Conservation (phyloP, 768 basidiomycete species). For the Tephrocybe rancida region DNA sequence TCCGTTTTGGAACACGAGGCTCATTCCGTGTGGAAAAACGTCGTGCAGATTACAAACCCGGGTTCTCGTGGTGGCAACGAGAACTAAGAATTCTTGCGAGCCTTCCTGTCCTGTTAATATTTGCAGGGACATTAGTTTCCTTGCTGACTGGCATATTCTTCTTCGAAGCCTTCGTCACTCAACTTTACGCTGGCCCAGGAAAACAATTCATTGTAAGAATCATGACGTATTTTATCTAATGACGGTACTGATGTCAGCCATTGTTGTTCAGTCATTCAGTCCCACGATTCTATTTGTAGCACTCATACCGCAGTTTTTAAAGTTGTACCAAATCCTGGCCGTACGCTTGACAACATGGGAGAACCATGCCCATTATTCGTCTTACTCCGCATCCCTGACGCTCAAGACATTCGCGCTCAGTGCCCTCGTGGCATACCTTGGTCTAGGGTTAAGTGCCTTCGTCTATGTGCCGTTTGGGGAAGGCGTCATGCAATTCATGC, state of each 20-base stretch:
- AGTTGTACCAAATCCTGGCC: conserved; percentile 71
- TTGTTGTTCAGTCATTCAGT: conserved; percentile 57
- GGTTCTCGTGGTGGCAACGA: conserved; percentile 72
- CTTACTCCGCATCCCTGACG: conserved; percentile 78
- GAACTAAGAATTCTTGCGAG: conserved; percentile 70
- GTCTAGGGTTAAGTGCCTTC: conserved; percentile 91
- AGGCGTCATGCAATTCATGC: conserved; percentile 67
- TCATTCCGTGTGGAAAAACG: conserved; percentile 77
- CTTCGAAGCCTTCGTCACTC: conserved; percentile 88
- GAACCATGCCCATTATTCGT: conserved; percentile 83
- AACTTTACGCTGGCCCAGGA: conserved; percentile 88
- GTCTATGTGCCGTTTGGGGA: conserved; percentile 95
- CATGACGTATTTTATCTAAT: neutral
- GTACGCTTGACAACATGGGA: conserved; percentile 83
- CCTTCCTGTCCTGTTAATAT: conserved; percentile 72
- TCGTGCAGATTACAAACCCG: conserved; percentile 57
- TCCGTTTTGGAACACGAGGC: conserved; percentile 81
- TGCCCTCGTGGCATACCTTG: conserved; percentile 88
- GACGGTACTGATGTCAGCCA: neutral
- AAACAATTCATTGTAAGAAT: conserved; percentile 71
- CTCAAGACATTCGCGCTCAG: conserved; percentile 90
- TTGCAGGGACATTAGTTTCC: conserved; percentile 67
- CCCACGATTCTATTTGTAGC: conserved; percentile 85
- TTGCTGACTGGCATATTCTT: conserved; percentile 83
- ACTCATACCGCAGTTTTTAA: conserved; percentile 79